These are phyloP conservation scores for Cenococcum geophilum DNA, from an alignment of 495 filamentous ascomycete genomes.

Conservation along the genomic window DNA sequence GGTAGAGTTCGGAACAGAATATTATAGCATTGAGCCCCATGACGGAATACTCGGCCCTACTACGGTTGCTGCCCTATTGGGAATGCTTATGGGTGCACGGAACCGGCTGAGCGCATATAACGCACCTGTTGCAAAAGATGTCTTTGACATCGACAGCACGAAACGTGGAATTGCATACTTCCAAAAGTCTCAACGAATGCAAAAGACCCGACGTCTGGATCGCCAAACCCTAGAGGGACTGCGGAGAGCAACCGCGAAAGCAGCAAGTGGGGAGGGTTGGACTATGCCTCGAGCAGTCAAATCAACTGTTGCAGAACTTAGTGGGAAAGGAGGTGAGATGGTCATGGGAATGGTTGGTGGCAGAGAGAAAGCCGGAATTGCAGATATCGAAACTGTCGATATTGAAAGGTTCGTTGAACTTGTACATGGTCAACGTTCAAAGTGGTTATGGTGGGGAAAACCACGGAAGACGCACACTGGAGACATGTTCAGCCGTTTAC, in stretches of 20 bases:
- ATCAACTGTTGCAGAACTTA: constrained; percentile 86
- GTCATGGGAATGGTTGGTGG: constrained; percentile 89
- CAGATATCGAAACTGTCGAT: constrained; percentile 84
- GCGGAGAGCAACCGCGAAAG: constrained; percentile 77
- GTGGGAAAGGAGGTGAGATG: constrained; percentile 92
- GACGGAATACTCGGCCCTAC: constrained; percentile 91
- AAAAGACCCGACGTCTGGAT: constrained; percentile 70
- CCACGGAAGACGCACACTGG: constrained; percentile 54
- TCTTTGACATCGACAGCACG: constrained; percentile 74
- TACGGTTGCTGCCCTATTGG: constrained; percentile 81
- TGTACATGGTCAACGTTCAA: constrained; percentile 69
- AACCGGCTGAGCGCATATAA: constrained; percentile 78
- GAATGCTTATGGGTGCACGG: constrained; percentile 79
- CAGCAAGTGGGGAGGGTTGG: constrained; percentile 74
- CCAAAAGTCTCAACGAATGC: constrained; percentile 80
- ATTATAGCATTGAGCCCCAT: constrained; percentile 83
- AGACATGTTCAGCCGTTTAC: constrained; percentile 41
- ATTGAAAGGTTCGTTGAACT: constrained; percentile 76
- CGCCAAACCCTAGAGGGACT: constrained; percentile 74
- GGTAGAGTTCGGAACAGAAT: constrained; percentile 84
- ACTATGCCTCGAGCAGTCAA: constrained; percentile 86
- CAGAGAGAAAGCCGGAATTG: constrained; percentile 80
- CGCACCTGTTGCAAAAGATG: constrained; percentile 83
- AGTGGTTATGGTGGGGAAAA: constrained; percentile 94
- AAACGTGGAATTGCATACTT: constrained; percentile 82